phyloP scores from a whole-genome alignment of 176 grass and related monocot species.

The Carex littledalei region DNA sequence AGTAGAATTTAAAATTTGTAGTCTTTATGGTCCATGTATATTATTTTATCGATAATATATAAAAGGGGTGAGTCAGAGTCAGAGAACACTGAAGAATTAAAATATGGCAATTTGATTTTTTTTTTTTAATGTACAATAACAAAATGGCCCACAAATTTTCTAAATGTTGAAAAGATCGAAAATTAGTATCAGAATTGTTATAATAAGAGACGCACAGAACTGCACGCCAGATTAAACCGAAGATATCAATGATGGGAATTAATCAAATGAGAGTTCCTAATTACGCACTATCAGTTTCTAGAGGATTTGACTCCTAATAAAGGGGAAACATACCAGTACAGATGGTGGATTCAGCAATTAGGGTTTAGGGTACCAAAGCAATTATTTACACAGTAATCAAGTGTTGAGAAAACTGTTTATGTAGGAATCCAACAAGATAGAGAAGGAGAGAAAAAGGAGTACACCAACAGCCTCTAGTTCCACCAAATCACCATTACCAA shows the following conservation, averaged over 20 bases:
- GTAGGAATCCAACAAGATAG: neutral
- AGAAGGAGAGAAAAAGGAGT: neutral
- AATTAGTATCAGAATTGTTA: neutral
- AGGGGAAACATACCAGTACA: neutral
- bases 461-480: constrained; percentile 9
- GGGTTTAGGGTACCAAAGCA: neutral
- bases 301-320: neutral
- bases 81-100: neutral
- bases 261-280: too few relatives aligned
- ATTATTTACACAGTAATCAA: neutral
- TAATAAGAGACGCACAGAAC: neutral
- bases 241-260: too few relatives aligned
- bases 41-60: too few relatives aligned
- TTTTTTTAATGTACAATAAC: neutral
- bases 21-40: too few relatives aligned
- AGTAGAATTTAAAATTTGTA: too few relatives aligned
- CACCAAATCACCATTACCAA: neutral
- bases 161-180: neutral
- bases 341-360: neutral
- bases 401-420: neutral
- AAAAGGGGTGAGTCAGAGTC: neutral
- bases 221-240: too few relatives aligned
- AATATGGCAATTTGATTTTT: neutral
- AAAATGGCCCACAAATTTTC: neutral
- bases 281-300: too few relatives aligned